Evolutionary conservation across 75 land plant genomes (phyloP).

Genomic region (Isoetes taiwanensis): DNA sequence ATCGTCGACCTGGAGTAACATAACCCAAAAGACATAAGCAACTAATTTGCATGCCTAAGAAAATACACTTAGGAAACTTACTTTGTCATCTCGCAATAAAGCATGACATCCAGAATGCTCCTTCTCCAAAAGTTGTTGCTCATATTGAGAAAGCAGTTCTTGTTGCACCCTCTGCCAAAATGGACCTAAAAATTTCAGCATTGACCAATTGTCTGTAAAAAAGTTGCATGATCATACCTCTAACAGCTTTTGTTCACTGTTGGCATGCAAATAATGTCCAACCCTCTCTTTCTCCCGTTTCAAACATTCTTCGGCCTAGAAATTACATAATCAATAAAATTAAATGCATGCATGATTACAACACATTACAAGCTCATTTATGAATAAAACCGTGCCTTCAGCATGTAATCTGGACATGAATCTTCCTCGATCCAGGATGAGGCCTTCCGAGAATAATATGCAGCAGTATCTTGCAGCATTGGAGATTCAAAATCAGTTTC

Average conservation of each 20-base stretch:
- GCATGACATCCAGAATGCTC: constrained; percentile 86
- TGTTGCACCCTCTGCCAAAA: constrained; percentile 63
- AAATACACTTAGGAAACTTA: constrained; percentile 3
- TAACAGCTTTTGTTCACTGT: constrained; percentile 79
- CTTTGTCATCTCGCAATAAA: constrained; percentile 80
- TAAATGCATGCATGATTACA: not conserved
- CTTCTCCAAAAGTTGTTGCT: constrained; percentile 62
- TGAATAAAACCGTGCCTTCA: constrained; percentile 33
- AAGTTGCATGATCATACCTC: constrained; percentile 37
- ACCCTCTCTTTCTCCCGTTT: constrained; percentile 85
- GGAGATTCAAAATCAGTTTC: constrained; percentile 65
- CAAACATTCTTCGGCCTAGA: constrained; percentile 89
- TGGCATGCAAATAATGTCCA: constrained; percentile 72
- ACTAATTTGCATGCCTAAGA: not conserved
- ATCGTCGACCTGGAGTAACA: constrained; percentile 50
- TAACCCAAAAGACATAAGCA: not conserved
- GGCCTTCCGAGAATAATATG: constrained; percentile 72
- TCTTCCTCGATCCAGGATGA: constrained; percentile 81
- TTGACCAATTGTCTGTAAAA: not conserved
- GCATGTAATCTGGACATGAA: constrained; percentile 94
- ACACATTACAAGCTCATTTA: not conserved
- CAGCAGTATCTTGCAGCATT: constrained; percentile 73
- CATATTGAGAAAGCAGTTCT: constrained; percentile 61
- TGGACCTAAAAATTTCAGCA: not conserved
- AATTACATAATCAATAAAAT: not conserved